Percentiles rank a stretch among this genome's conserved stretches.
Evolutionary conservation across 2,329 filamentous ascomycete genomes (phyloP).

Genomic region (Trichoderma gracile): DNA sequence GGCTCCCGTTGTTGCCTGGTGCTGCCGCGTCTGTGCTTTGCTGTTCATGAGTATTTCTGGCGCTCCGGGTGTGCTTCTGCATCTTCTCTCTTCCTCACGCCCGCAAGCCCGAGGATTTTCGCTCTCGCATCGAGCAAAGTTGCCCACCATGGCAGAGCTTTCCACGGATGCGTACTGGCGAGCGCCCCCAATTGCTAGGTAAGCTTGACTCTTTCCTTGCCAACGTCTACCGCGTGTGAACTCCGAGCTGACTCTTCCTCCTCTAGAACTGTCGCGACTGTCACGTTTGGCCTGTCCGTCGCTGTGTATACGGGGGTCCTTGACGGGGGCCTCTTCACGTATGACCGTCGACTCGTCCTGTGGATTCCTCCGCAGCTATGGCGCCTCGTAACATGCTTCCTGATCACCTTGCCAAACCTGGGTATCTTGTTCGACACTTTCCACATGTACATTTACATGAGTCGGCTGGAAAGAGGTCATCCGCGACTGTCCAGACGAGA

Average conservation of each 20-base stretch:
- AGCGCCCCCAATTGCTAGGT: conserved; percentile 47
- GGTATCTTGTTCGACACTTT: conserved; percentile 72
- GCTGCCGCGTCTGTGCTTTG: conserved; percentile 30
- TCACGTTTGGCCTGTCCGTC: conserved; percentile 61
- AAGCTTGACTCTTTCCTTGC: conserved; percentile 28
- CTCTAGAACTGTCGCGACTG: conserved; percentile 65
- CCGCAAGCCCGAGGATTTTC: conserved; percentile 5
- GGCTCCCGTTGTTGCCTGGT: conserved; percentile 35
- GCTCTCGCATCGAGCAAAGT: conserved; percentile 34
- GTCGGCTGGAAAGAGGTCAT: conserved; percentile 70
- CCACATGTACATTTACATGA: conserved; percentile 74
- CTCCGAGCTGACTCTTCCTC: conserved; percentile 29
- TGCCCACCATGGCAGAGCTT: conserved; percentile 39
- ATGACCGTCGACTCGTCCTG: conserved; percentile 54
- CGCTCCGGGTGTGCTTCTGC: conserved; percentile 24
- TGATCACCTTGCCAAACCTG: conserved; percentile 43
- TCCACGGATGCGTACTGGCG: conserved; percentile 42
- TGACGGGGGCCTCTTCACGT: conserved; percentile 52
- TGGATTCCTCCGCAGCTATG: conserved; percentile 49
- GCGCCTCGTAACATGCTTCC: conserved; percentile 46
- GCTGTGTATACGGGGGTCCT: conserved; percentile 59
- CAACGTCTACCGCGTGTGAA: not conserved
- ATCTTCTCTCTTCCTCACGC: conserved; percentile 4
- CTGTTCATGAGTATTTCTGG: conserved; percentile 14
- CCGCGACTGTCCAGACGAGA: conserved; percentile 72